Conservation (phyloP, 2,329 filamentous ascomycete genomes). For the Aspergillus japonicus region DNA sequence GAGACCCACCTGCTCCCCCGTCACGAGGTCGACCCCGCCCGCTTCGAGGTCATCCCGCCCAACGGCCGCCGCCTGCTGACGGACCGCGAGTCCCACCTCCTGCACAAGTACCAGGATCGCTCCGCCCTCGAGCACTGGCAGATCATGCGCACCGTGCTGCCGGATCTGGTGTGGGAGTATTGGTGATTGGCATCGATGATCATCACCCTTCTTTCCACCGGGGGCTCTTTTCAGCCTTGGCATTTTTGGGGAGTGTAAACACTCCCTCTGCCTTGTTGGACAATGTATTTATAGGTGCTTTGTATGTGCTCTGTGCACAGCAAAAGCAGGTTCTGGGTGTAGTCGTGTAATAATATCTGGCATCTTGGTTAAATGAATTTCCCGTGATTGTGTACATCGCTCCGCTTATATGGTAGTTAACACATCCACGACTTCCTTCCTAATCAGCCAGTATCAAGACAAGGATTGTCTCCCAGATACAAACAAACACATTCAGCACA, state of each 20-base stretch:
- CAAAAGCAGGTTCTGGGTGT: no score
- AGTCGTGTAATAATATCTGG: no score
- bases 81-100: conserved; percentile 59
- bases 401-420: no score
- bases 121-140: conserved; percentile 84
- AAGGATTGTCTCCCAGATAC: no score
- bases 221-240: neutral
- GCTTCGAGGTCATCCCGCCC: conserved; percentile 45
- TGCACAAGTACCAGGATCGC: conserved; percentile 70
- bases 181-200: conserved; percentile 56
- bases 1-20: conserved; percentile 69
- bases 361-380: no score
- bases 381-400: no score
- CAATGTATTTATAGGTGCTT: no score
- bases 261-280: neutral
- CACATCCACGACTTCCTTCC: no score
- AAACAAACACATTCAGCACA: neutral
- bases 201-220: no score
- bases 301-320: no score
- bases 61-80: conserved; percentile 39
- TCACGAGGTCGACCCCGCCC: conserved; percentile 60
- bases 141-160: conserved; percentile 84
- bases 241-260: no score
- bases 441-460: no score
- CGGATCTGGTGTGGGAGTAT: conserved; percentile 76